phyloP scores from a whole-genome alignment of 73 alveolate genomes.

The Effrenium voratum region DNA sequence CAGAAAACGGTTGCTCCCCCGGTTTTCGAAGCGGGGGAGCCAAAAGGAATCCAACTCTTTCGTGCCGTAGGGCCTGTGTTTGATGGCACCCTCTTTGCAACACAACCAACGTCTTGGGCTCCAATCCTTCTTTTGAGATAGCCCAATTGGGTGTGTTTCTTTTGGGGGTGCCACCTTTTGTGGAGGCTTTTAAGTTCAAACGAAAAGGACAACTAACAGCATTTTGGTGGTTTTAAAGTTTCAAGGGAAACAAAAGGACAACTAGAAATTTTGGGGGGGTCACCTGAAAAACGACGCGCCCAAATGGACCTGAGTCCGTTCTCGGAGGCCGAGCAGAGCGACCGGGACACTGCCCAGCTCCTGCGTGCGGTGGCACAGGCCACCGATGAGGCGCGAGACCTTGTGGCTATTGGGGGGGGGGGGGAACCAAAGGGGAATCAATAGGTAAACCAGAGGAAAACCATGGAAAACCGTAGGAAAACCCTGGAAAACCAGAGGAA shows the following conservation, averaged over 20 bases:
- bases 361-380: constrained; percentile 79
- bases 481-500: too few relatives aligned
- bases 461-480: too few relatives aligned
- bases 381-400: constrained; percentile 69
- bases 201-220: not conserved
- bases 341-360: constrained; percentile 21
- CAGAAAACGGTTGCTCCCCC: not conserved
- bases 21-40: too few relatives aligned
- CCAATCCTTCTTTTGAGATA: too few relatives aligned
- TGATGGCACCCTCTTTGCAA: too few relatives aligned
- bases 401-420: too few relatives aligned
- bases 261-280: not conserved
- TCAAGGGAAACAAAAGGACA: not conserved
- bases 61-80: too few relatives aligned
- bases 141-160: not conserved
- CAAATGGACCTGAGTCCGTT: not conserved
- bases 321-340: constrained; percentile 42
- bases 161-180: not conserved
- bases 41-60: too few relatives aligned
- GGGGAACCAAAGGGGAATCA: too few relatives aligned
- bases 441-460: too few relatives aligned
- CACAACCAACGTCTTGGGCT: too few relatives aligned
- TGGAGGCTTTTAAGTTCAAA: not conserved
- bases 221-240: not conserved
- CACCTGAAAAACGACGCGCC: not conserved